Evolutionary conservation across 495 filamentous ascomycete genomes (phyloP).

Genomic region (Aspergillus ellipticus): DNA sequence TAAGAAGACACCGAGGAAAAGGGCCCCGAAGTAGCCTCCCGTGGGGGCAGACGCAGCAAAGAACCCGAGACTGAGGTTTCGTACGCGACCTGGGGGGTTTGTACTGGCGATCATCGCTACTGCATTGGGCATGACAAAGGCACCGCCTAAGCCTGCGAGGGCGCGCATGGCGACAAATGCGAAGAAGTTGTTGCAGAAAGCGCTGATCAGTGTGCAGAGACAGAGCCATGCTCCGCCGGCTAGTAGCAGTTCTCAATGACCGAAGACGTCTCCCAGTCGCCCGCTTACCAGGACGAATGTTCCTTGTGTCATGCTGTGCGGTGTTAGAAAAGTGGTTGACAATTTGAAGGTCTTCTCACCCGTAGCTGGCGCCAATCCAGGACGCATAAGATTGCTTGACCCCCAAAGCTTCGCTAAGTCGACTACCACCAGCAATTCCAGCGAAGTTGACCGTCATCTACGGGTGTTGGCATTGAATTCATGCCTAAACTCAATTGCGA

Average conservation of each 20-base stretch:
- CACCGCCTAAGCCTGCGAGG: conserved; percentile 14
- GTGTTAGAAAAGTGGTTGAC: neutral
- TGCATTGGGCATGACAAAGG: conserved; percentile 15
- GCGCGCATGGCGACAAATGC: conserved; percentile 28
- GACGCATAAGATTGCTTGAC: conserved; percentile 22
- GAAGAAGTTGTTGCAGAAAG: conserved; percentile 42
- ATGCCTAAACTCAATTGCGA: neutral
- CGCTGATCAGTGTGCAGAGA: conserved; percentile 33
- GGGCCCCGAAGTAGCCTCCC: conserved; percentile 41
- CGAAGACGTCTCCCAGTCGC: conserved; percentile 47
- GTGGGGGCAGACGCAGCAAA: conserved; percentile 50
- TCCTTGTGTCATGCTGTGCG: conserved; percentile 41
- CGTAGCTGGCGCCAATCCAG: conserved; percentile 33
- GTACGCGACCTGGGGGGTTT: conserved; percentile 17
- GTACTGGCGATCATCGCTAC: conserved; percentile 18
- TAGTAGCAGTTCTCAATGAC: conserved; percentile 43
- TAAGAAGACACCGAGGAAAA: conserved; percentile 42
- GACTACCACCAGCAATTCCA: conserved; percentile 28
- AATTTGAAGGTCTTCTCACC: conserved; percentile 9
- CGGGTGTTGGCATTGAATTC: neutral
- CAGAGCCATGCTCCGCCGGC: conserved; percentile 36
- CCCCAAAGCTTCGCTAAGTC: conserved; percentile 20
- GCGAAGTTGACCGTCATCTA: conserved; percentile 34
- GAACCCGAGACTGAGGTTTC: conserved; percentile 47
- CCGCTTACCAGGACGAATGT: conserved; percentile 48